Conservation (phyloP, 1,139 yeast genomes). For the Oligophagozyma castellii region DNA sequence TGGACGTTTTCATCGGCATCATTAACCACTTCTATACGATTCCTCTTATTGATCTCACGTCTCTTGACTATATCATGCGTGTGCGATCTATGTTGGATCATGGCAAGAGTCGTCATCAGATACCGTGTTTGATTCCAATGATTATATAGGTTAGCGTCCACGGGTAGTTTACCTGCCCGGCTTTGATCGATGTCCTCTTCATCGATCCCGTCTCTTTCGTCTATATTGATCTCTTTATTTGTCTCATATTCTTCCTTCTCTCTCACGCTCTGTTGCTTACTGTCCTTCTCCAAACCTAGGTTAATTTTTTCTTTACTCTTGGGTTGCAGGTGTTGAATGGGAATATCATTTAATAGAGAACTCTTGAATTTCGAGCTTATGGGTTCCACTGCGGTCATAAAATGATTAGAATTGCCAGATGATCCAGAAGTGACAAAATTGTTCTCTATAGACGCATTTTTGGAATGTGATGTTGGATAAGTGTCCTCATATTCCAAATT, state of each 20-base stretch:
- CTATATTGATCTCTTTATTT: neutral
- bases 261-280: slow-evolving; percentile 1
- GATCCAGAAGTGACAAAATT: no score
- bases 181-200: slow-evolving; percentile 3
- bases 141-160: slow-evolving; percentile 14
- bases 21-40: slow-evolving; percentile 6
- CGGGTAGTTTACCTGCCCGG: slow-evolving; percentile 2
- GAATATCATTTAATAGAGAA: slow-evolving; percentile 5
- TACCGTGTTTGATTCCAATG: slow-evolving; percentile 17
- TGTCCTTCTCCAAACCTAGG: slow-evolving; percentile 1
- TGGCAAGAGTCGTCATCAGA: slow-evolving; percentile 12
- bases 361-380: slow-evolving; percentile 1
- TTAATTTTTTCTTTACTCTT: neutral
- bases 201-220: neutral
- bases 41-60: slow-evolving; percentile 11
- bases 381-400: neutral
- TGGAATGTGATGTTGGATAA: no score
- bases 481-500: neutral
- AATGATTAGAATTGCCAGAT: no score
- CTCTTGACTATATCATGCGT: slow-evolving; percentile 15
- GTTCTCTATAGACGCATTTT: no score
- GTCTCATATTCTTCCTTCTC: slow-evolving; percentile 1
- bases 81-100: slow-evolving; percentile 17
- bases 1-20: slow-evolving; percentile 10
- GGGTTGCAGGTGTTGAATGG: slow-evolving; percentile 4